Percentiles rank a stretch among this genome's conserved stretches.
phyloP scores from a whole-genome alignment of 805 yeast genomes.

The Yamadazyma scolyti region DNA sequence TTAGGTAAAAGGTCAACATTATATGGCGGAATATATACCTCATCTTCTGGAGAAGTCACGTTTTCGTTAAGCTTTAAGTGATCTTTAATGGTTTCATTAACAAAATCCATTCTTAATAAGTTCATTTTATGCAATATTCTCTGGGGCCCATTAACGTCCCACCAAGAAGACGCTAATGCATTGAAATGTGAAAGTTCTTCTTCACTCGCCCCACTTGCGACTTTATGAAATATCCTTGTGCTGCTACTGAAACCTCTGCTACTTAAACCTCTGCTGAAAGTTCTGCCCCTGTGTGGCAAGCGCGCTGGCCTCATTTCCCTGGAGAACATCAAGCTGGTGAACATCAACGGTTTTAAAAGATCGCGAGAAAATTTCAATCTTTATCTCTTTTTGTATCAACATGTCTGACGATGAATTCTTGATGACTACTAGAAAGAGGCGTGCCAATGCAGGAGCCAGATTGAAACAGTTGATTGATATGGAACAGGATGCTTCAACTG shows the following conservation, averaged over 20 bases:
- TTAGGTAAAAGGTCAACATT: conserved; percentile 62
- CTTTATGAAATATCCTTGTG: conserved; percentile 6
- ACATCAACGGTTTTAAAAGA: neutral
- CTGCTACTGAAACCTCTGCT: neutral
- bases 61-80: conserved; percentile 40
- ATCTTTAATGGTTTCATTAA: conserved; percentile 54
- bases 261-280: neutral
- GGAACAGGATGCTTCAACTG: conserved; percentile 58
- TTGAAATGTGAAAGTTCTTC: conserved; percentile 81
- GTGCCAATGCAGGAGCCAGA: conserved; percentile 89
- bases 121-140: conserved; percentile 95
- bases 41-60: conserved; percentile 30
- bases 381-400: too few species aligned
- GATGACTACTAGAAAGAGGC: conserved; percentile 69
- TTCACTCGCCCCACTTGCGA: conserved; percentile 43
- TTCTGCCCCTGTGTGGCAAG: too few species aligned
- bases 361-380: neutral
- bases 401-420: conserved; percentile 27
- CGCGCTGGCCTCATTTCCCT: too few species aligned
- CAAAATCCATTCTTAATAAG: conserved; percentile 81
- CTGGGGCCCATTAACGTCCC: conserved; percentile 94
- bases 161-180: conserved; percentile 91
- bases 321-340: neutral
- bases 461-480: conserved; percentile 68
- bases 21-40: conserved; percentile 75